Base-by-base conservation (phyloP, 2,329 filamentous ascomycete species). In the Aulographum hederae region DNA sequence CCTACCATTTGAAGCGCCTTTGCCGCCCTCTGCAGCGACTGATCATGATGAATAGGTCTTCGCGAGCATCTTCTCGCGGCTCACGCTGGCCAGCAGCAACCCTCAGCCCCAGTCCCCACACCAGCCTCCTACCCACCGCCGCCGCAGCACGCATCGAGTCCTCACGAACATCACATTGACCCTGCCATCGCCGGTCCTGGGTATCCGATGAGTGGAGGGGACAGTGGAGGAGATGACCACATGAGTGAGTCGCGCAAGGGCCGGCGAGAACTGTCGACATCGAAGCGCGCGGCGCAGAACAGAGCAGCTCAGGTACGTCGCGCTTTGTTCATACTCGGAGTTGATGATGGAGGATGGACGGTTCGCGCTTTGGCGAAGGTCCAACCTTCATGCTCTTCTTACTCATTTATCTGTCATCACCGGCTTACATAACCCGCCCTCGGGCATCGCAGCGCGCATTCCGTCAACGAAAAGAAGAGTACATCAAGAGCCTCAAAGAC, bases 401-500 rank as follows among this genome's bases (percentile, higher is more conserved):
- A 8, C 15, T 8, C 38, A 23, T 30, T 11, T 34, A 5, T n/a
- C n/a, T n/a, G n/a, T n/a, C n/a, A n/a, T n/a, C n/a, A n/a, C n/a
- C n/a, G n/a, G n/a, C n/a, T n/a, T n/a, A n/a, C n/a, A n/a, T n/a
- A n/a, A n/a, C n/a, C n/a, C n/a, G n/a, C n/a, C n/a, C n/a, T n/a
- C n/a, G n/a, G n/a, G 17, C 13, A 10, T n/a, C 6, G 15, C 41
- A 98, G 86, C 73, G 89, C 51, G 89, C 89, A 26, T 98, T 98
- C 57, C 80, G 89, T 26, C 85, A 95, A 58, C 78, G 89, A 39
- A 98, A 98, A 52, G 89, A 98, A 56, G 80, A 81, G 28, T 94
- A 98, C 53, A 98, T 98, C 54, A 92, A 92, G 61, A 91, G 92
- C 52, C 68, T 98, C 5, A 89, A 98, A 56, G 78, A 89, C 49